phyloP scores from a whole-genome alignment of 306 rosid genomes.

The Casuarina glauca region DNA sequence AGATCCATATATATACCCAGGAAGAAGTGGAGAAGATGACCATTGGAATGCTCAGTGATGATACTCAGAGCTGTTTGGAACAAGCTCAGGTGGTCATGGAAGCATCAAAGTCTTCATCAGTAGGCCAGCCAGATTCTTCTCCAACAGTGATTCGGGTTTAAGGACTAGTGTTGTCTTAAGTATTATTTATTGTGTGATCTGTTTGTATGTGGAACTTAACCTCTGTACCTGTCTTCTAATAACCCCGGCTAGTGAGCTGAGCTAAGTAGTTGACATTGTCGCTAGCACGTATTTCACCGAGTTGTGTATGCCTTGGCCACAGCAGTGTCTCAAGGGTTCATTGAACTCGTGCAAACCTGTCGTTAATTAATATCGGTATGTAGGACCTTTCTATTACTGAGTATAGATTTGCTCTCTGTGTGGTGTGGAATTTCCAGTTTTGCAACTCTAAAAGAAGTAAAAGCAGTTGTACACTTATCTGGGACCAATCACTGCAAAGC shows the following conservation, averaged over 20 bases:
- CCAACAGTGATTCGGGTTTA: constrained; percentile 64
- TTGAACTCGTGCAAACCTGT: background rate
- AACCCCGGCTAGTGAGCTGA: constrained; percentile 18
- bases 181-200: constrained; percentile 17
- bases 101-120: constrained; percentile 87
- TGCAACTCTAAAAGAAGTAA: background rate
- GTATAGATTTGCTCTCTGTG: constrained; percentile 3
- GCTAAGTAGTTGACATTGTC: constrained; percentile 24
- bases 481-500: background rate
- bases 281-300: background rate
- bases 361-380: background rate
- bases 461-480: background rate
- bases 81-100: constrained; percentile 67
- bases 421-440: background rate
- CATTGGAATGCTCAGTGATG: constrained; percentile 69
- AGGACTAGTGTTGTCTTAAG: constrained; percentile 26
- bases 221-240: constrained; percentile 14
- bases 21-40: constrained; percentile 99
- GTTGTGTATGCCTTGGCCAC: background rate
- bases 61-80: constrained; percentile 86
- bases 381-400: background rate
- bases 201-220: constrained; percentile 25
- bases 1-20: constrained; percentile 77
- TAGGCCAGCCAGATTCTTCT: constrained; percentile 87
- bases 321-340: background rate